These are phyloP conservation scores for Euphorbia celastroides DNA, from an alignment of 441 rosid genomes.

Conservation along the genomic window DNA sequence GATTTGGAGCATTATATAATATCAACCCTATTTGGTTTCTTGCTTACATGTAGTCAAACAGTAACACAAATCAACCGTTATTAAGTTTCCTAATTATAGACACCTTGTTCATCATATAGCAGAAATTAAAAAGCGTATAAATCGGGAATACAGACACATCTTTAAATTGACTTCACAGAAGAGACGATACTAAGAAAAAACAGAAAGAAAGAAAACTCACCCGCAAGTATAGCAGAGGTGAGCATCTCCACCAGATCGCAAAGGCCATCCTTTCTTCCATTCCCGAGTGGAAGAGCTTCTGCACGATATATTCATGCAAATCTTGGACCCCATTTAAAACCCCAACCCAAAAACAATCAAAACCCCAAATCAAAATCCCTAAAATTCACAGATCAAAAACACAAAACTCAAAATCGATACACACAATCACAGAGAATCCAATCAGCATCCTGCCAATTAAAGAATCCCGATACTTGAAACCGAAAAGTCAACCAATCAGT, in stretches of 20 bases:
- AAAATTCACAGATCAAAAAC: constrained; percentile 15
- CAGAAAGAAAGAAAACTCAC: constrained; percentile 29
- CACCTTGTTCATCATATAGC: background rate
- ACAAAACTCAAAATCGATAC: constrained; percentile 16
- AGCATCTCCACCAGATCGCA: constrained; percentile 79
- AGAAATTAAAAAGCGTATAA: constrained; percentile 10
- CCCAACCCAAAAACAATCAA: constrained; percentile 14
- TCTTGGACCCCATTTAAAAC: constrained; percentile 48
- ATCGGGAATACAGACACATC: constrained; percentile 11
- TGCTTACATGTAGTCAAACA: background rate
- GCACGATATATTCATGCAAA: constrained; percentile 84
- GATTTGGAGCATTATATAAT: background rate
- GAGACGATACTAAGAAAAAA: background rate
- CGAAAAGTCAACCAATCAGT: background rate
- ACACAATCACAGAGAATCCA: background rate
- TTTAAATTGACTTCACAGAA: constrained; percentile 14
- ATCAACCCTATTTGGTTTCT: background rate
- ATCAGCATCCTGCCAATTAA: background rate
- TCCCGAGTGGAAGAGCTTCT: constrained; percentile 41
- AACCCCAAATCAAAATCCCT: constrained; percentile 30
- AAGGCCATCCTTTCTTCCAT: constrained; percentile 89
- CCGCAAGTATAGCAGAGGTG: constrained; percentile 86
- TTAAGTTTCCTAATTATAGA: constrained; percentile 8
- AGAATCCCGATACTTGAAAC: background rate
- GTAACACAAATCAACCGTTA: background rate